Evolutionary conservation across 139 green algal genomes (phyloP), one percentile per base, ranked within the genome.

Genomic region (Chlamydomonas urium): DNA sequence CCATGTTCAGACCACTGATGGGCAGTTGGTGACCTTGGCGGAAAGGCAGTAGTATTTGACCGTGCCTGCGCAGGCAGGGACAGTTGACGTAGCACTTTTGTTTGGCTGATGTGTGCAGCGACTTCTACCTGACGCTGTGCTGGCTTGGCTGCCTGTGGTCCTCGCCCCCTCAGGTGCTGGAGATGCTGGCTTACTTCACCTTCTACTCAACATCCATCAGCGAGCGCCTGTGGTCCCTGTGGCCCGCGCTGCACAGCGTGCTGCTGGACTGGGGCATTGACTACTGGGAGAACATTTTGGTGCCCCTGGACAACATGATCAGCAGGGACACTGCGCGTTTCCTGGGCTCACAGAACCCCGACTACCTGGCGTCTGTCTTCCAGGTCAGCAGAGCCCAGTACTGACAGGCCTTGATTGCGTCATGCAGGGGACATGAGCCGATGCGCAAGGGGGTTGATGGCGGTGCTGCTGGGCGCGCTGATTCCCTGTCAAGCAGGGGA

Each of bases 301-400:
- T 92, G 36, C 88, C 90, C 1, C 72, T 99, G 63, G 94, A 98
- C 84, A 99, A 97, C 85, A 96, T 87, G 78, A 94, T 99, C 71
- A 89, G 75, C 48, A 76, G 88, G 26, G 89, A 82, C 66, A 94
- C 88, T 0, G 84, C 93, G 36, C 59, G 72, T 19, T 97, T 94
- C 75, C 75, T 97, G 29, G 67, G 58, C 58, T 76, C 61, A 76
- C 86, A 84, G 59, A 37, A 75, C 31, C 91, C 89, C 31, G 82
- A 91, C 84, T 94, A 93, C 81, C 73, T 91, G 38, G 69, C 79
- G 1, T 83, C 78, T 1, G 79, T 88, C 10, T 90, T 84, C 59
- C 69, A 87, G 75, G 83, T 85, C 38, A 48, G 38, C 38, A 24
- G 38, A 14, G 10, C 8, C 10, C 14, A 48, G 10, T 24, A 14